Evolutionary conservation across 2,329 filamentous ascomycete genomes (phyloP), one percentile per base, ranked within the genome.

Genomic region (Fusarium abutilonis): DNA sequence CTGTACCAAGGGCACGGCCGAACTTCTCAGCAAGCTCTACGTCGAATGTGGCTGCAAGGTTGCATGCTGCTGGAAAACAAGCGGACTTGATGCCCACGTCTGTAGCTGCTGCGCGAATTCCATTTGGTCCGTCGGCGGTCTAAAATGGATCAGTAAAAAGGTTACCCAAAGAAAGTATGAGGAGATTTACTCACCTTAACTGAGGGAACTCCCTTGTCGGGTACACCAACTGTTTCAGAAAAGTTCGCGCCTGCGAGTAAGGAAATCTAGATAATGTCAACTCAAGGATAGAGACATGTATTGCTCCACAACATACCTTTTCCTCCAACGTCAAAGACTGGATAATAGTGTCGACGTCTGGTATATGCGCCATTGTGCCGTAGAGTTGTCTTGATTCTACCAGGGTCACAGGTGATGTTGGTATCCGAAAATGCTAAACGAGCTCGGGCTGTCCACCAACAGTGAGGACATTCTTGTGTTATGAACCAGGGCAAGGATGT

Each of bases 11-110:
- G 15, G 86, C 76, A 13, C 79, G 75, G 11, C 87, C 87, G 17
- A 87, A 80, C 46, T 82, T 74, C 42, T 82, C 74, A 29, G 88
- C 79, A 15, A 89, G 75, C 4, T 85, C 80, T 3, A 77, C 64
- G 65, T 90, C 86, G 78, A 86, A 90, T 9, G 86, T 88, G 9
- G 87, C 84, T 5, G 86, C 87, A 41, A 90, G 62, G 35, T 59
- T 72, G 34, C 70, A 72, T 55, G 68, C 74, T 52, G 64, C 73
- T 6, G 67, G 70, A 34, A 72, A 75, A 55, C 74, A 76, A 9
- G 73, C 72, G 0, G 73, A 72, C 7, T 66, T 69, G 28, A 71
- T 73, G 43, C 68, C 69, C 6, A 61, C 63, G 15, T 71, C 68
- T 36, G 67, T 70, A 10, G 70, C 69, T 10, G 73, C 74, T 36